These are phyloP conservation scores for Alternaria dauci DNA, from an alignment of 2,329 filamentous ascomycete genomes.

Conservation along the genomic window DNA sequence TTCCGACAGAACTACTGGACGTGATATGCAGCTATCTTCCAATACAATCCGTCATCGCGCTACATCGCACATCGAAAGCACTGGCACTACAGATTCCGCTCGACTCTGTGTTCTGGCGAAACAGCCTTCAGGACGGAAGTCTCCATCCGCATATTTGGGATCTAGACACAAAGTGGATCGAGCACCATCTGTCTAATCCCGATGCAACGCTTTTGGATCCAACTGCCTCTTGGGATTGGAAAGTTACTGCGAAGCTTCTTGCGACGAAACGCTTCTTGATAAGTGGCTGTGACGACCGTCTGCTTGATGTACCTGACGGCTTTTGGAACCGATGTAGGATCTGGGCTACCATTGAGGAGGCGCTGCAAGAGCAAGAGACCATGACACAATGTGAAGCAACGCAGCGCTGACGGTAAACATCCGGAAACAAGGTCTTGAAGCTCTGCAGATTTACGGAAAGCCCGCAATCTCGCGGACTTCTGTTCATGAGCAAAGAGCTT, in stretches of 20 bases:
- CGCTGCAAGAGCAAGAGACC: background rate
- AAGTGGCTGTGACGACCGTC: constrained; percentile 16
- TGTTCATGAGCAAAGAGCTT: background rate
- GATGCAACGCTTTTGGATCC: background rate
- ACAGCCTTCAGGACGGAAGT: constrained; percentile 28
- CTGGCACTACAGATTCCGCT: constrained; percentile 30
- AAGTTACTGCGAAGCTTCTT: constrained; percentile 23
- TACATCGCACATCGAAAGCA: constrained; percentile 31
- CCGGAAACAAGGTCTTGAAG: background rate
- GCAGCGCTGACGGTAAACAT: background rate
- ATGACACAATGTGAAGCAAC: background rate
- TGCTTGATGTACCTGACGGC: constrained; percentile 25
- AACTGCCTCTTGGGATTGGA: constrained; percentile 28
- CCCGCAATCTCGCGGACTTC: background rate
- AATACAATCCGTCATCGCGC: constrained; percentile 19
- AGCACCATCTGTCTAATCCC: constrained; percentile 1
- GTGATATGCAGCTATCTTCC: constrained; percentile 27
- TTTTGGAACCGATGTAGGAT: constrained; percentile 41
- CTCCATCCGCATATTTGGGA: constrained; percentile 39
- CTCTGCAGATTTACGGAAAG: background rate
- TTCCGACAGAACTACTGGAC: constrained; percentile 32
- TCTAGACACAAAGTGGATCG: constrained; percentile 25
- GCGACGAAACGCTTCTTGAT: constrained; percentile 24
- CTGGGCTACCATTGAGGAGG: constrained; percentile 35
- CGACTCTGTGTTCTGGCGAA: constrained; percentile 38